phyloP scores from a whole-genome alignment of 345 rosid genomes.

The Rhizophora mangle region DNA sequence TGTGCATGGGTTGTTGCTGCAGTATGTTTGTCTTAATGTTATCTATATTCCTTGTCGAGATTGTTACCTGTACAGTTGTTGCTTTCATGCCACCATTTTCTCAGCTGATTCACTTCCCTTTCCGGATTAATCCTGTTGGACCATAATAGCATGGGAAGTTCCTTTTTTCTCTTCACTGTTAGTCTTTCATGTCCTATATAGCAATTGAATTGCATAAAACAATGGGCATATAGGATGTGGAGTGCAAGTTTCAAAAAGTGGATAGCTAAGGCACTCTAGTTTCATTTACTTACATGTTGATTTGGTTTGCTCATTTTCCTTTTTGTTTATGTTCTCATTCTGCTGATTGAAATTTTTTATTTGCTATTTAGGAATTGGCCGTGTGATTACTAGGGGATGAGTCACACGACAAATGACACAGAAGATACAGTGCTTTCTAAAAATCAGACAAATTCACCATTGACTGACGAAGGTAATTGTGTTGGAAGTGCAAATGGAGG shows the following conservation, averaged over 20 bases:
- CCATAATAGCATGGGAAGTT: background rate
- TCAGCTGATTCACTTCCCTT: slow-evolving; percentile 6
- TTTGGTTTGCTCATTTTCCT: slow-evolving; percentile 9
- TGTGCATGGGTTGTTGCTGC: background rate
- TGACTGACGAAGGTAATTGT: slow-evolving; percentile 40
- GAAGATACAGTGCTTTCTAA: slow-evolving; percentile 54
- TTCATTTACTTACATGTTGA: slow-evolving; percentile 8
- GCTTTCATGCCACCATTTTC: background rate
- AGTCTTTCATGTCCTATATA: slow-evolving; percentile 14
- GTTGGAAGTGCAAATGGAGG: slow-evolving; percentile 49
- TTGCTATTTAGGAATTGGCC: slow-evolving; percentile 31
- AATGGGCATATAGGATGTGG: slow-evolving; percentile 16
- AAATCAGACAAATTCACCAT: slow-evolving; percentile 54
- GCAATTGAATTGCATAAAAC: background rate
- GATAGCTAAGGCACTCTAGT: slow-evolving; percentile 4
- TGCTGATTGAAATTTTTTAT: slow-evolving; percentile 37
- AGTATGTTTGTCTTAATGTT: background rate
- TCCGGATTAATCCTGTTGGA: slow-evolving; percentile 9
- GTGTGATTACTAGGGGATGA: slow-evolving; percentile 57
- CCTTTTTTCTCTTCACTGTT: slow-evolving; percentile 6
- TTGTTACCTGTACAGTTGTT: background rate
- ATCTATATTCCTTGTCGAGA: background rate
- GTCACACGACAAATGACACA: slow-evolving; percentile 52
- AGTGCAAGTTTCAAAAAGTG: slow-evolving; percentile 23
- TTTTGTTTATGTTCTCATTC: slow-evolving; percentile 39